phyloP scores from a whole-genome alignment of 306 rosid genomes.

The Trifolium fragiferum region DNA sequence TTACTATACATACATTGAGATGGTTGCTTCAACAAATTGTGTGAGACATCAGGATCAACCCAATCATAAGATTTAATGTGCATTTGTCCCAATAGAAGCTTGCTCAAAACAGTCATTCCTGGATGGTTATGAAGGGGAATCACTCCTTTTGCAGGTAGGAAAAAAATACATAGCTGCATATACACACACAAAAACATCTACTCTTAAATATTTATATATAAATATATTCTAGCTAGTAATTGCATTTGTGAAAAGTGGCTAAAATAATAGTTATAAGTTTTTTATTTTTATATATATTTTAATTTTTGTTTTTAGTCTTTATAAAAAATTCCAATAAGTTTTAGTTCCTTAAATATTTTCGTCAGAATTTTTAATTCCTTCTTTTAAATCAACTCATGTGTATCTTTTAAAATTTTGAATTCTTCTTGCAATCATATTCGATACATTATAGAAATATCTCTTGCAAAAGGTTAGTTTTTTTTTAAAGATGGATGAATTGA shows the following conservation, averaged over 20 bases:
- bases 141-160: conserved; percentile 69
- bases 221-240: background rate
- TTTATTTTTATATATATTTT: no score
- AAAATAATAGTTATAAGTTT: no score
- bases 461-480: no score
- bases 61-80: conserved; percentile 85
- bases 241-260: background rate
- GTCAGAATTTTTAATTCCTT: no score
- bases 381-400: no score
- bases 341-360: no score
- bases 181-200: background rate
- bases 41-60: conserved; percentile 53
- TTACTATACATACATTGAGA: conserved; percentile 47
- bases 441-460: no score
- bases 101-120: conserved; percentile 89
- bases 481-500: no score
- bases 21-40: conserved; percentile 40
- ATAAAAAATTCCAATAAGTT: no score
- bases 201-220: background rate
- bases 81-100: conserved; percentile 77
- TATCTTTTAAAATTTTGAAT: no score
- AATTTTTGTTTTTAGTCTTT: no score
- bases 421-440: no score
- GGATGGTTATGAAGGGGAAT: conserved; percentile 95
- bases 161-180: conserved; percentile 69